A percentile compares a stretch with the other conserved stretches of the same genome.
Evolutionary conservation across 768 basidiomycete genomes (phyloP).

Genomic region (Leccinum longicurvipes): DNA sequence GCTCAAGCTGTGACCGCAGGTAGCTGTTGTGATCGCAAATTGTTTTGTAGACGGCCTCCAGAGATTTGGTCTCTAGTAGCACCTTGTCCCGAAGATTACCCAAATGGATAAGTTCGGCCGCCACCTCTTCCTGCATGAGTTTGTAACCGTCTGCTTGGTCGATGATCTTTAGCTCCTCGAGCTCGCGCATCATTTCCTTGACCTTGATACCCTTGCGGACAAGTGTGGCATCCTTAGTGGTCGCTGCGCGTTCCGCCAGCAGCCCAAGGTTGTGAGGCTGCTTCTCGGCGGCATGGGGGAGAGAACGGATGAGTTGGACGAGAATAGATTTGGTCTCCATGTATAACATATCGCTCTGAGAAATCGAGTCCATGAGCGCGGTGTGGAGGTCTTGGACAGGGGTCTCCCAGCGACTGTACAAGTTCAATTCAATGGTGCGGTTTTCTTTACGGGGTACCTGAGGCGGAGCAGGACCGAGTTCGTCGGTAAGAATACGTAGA

Average conservation of each 20-base stretch:
- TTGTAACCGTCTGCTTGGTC: slow-evolving; percentile 81
- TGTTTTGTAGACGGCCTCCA: slow-evolving; percentile 98
- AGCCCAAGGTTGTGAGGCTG: slow-evolving; percentile 84
- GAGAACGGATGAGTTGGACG: slow-evolving; percentile 93
- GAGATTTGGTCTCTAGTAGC: slow-evolving; percentile 81
- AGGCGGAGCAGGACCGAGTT: slow-evolving; percentile 87
- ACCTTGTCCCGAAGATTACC: slow-evolving; percentile 98
- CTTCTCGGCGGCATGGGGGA: slow-evolving; percentile 80
- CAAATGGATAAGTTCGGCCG: slow-evolving; percentile 91
- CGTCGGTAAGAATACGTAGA: slow-evolving; percentile 92
- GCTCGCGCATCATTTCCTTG: slow-evolving; percentile 96
- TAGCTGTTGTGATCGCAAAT: slow-evolving; percentile 99
- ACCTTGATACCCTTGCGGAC: slow-evolving; percentile 99
- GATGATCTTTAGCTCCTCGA: slow-evolving; percentile 87
- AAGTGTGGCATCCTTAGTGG: slow-evolving; percentile 93
- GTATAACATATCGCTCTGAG: slow-evolving; percentile 97
- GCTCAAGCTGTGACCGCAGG: slow-evolving; percentile 91
- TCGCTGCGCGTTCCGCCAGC: slow-evolving; percentile 93
- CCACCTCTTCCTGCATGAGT: slow-evolving; percentile 97
- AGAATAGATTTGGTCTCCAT: slow-evolving; percentile 99
- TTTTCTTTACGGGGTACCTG: slow-evolving; percentile 99
- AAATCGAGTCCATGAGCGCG: slow-evolving; percentile 95
- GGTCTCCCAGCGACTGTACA: slow-evolving; percentile 99
- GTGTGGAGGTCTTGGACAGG: slow-evolving; percentile 97
- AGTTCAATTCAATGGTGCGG: slow-evolving; percentile 81